Conservation (phyloP, 192 early-diverging fungal genomes). For the Coemansia sp. region DNA sequence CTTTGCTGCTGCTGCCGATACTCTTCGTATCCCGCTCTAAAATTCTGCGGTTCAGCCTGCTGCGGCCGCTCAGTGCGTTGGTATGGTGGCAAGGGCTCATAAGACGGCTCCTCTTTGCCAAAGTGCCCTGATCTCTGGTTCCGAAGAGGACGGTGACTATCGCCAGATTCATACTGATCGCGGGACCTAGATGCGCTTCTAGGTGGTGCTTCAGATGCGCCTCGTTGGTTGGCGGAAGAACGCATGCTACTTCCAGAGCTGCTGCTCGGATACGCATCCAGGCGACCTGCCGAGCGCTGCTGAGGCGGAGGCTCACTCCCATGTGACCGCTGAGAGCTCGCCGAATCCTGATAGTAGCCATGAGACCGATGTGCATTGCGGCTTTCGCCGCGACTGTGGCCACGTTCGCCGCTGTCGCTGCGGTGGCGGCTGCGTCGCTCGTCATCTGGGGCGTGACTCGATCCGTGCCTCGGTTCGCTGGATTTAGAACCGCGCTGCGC, state of each 20-base stretch:
- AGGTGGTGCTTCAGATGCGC: conserved; percentile 16
- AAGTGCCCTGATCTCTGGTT: not conserved
- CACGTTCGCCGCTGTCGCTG: conserved; percentile 7
- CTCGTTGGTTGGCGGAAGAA: conserved; percentile 9
- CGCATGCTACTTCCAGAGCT: conserved; percentile 21
- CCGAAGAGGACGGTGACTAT: not conserved
- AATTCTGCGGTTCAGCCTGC: conserved; percentile 22
- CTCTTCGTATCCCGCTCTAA: conserved; percentile 46
- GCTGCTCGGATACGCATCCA: conserved; percentile 10
- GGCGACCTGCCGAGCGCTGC: conserved; percentile 3
- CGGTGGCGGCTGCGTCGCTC: not conserved
- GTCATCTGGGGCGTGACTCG: not conserved
- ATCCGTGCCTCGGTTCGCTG: not conserved
- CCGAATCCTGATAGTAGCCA: not conserved
- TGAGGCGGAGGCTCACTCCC: conserved; percentile 11
- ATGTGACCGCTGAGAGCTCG: conserved; percentile 19
- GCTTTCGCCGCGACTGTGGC: conserved; percentile 18
- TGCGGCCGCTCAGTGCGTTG: conserved; percentile 1
- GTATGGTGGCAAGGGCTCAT: not conserved
- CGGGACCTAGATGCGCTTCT: conserved; percentile 5
- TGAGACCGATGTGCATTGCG: conserved; percentile 12
- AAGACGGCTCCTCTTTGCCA: not conserved
- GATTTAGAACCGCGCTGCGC: not conserved
- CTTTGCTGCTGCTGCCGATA: conserved; percentile 24
- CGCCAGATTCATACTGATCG: conserved; percentile 7